A percentile compares a stretch with the other conserved stretches of the same genome.
These are phyloP conservation scores for Purpureocillium lavendulum DNA, from an alignment of 2,329 filamentous ascomycete genomes.

Conservation along the genomic window DNA sequence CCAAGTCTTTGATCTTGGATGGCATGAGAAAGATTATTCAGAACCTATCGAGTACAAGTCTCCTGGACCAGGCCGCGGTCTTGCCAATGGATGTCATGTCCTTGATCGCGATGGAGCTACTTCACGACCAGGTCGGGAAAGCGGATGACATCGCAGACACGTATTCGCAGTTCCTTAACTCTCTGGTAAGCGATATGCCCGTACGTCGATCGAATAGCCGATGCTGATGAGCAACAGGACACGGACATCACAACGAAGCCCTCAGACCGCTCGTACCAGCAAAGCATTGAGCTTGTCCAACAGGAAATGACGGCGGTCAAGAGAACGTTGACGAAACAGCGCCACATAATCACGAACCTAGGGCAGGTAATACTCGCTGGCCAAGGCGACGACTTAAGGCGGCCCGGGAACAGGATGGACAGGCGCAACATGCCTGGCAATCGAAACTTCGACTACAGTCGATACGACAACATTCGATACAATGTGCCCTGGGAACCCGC, in stretches of 20 bases:
- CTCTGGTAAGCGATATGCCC: slow-evolving; percentile 21
- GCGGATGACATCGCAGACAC: slow-evolving; percentile 29
- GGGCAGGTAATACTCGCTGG: slow-evolving; percentile 9
- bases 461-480: background rate
- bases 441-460: background rate
- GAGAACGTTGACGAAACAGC: slow-evolving; percentile 24
- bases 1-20: slow-evolving; percentile 19
- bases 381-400: slow-evolving; percentile 5
- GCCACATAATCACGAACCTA: slow-evolving; percentile 19
- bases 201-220: background rate
- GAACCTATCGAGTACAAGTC: slow-evolving; percentile 18
- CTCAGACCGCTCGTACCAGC: slow-evolving; percentile 31
- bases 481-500: background rate
- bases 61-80: slow-evolving; percentile 28
- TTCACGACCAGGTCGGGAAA: slow-evolving; percentile 28
- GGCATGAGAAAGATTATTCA: slow-evolving; percentile 29
- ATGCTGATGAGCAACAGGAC: slow-evolving; percentile 21
- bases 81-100: slow-evolving; percentile 34
- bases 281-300: slow-evolving; percentile 28
- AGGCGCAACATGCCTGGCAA: background rate
- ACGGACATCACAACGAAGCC: slow-evolving; percentile 29
- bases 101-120: slow-evolving; percentile 27
- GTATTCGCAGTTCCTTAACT: slow-evolving; percentile 32
- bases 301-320: slow-evolving; percentile 31
- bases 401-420: no score